These are phyloP conservation scores for Plectosphaerella cucumerina DNA, from an alignment of 2,329 filamentous ascomycete genomes.

Conservation along the genomic window DNA sequence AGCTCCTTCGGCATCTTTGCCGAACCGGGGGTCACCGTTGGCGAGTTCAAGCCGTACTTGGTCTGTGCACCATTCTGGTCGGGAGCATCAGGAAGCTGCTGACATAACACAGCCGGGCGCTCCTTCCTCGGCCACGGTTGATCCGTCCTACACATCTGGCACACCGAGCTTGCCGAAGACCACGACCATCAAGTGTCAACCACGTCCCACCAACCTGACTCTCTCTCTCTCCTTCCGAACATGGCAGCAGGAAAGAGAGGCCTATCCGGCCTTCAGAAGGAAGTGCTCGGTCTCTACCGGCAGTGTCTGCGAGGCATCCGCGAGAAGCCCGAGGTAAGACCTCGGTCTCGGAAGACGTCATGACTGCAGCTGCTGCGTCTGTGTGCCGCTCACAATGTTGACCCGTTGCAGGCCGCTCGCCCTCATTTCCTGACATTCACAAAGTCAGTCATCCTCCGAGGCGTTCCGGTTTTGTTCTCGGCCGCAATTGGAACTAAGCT, in stretches of 20 bases:
- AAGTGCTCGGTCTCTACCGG: constrained; percentile 83
- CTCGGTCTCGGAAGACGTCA: not conserved
- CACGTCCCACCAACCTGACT: too few relatives aligned
- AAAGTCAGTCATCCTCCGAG: constrained; percentile 41
- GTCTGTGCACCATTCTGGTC: not conserved
- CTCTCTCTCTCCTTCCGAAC: not conserved
- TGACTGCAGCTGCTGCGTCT: not conserved
- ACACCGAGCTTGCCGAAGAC: not conserved
- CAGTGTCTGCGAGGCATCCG: constrained; percentile 77
- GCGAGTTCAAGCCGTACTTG: not conserved
- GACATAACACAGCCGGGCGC: too few relatives aligned
- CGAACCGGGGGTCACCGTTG: too few relatives aligned
- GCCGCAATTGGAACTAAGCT: too few relatives aligned
- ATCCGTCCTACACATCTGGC: not conserved
- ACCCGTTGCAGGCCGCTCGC: constrained; percentile 43
- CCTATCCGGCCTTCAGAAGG: constrained; percentile 83
- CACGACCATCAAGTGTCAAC: not conserved
- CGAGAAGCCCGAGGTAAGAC: constrained; percentile 68
- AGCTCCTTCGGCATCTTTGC: not conserved
- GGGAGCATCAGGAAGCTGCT: too few relatives aligned
- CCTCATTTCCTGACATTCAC: constrained; percentile 61
- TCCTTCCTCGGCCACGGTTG: too few relatives aligned
- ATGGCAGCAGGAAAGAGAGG: constrained; percentile 20
- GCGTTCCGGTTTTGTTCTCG: too few relatives aligned
- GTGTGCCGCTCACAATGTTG: not conserved